These are phyloP conservation scores for Lichtheimia corymbifera DNA, from an alignment of 371 early-diverging fungal species.

Conservation along the genomic window DNA sequence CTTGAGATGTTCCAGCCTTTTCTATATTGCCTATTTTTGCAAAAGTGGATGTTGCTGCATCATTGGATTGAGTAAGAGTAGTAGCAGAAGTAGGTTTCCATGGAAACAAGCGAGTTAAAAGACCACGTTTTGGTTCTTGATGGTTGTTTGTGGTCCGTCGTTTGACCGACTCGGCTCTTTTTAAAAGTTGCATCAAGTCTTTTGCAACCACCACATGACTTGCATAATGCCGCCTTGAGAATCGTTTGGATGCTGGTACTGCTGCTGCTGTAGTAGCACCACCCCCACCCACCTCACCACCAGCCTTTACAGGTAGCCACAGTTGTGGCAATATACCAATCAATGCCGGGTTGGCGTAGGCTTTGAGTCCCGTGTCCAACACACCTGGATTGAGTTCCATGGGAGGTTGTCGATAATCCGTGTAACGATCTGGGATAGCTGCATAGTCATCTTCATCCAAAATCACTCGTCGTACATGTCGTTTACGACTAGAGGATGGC, in stretches of 20 bases:
- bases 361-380: slow-evolving; percentile 68
- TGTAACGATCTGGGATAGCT: slow-evolving; percentile 53
- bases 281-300: slow-evolving; percentile 14
- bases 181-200: slow-evolving; percentile 1
- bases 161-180: slow-evolving; percentile 4
- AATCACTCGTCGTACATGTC: slow-evolving; percentile 4
- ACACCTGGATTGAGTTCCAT: slow-evolving; percentile 73
- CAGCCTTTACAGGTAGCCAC: slow-evolving; percentile 67
- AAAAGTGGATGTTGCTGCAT: not conserved
- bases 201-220: slow-evolving; percentile 12
- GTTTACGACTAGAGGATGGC: not conserved
- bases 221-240: not conserved
- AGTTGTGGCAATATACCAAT: slow-evolving; percentile 71
- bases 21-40: slow-evolving; percentile 1
- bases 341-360: slow-evolving; percentile 68
- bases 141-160: too few relatives aligned
- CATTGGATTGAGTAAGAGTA: not conserved
- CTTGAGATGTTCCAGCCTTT: slow-evolving; percentile 17
- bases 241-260: not conserved
- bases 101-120: too few relatives aligned
- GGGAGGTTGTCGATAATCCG: slow-evolving; percentile 72
- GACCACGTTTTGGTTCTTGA: too few relatives aligned
- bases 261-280: not conserved
- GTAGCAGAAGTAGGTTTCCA: not conserved
- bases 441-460: slow-evolving; percentile 71